Evolutionary conservation across 345 rosid species (phyloP), one percentile per base, ranked within the genome.

Genomic region (Brassica napus): DNA sequence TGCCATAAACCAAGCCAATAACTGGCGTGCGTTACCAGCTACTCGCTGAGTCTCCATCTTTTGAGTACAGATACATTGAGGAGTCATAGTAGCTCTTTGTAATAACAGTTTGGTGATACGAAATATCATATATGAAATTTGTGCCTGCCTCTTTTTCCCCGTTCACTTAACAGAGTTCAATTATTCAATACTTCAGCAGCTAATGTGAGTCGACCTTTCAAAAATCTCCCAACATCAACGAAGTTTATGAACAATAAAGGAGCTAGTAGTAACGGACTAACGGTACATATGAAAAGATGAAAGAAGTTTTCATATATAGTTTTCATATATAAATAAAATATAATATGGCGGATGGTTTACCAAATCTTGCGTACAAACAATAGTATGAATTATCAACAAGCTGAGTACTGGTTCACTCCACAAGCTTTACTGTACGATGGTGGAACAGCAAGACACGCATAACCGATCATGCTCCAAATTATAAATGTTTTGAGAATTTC

Each of bases 1-100:
- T 67, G 92, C 80, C 44, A 82, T 88, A 84, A 55, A 71, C 65
- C 83, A 85, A 77, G 94, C 89, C 35, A 84, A 91, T 78, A 83
- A 69, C 80, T 90, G 94, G 94, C 89, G 87, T 44, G 81, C 85
- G 82, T 59, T 82, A 71, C 83, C 89, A 76, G 78, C 86, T 28
- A 49, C 68, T 64, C 88, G 75, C 58, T 82, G 84, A 87, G 4
- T 55, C 39, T 54, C 8, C 15, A 15, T 37, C 6, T 8, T 34
- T 28, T 32, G 21, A 69, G 44, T n/a, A 23, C 23, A 34, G 10
- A 28, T n/a, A n/a, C 30, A 23, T 9, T 18, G 32, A 28, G 61
- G 2, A 0, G 16, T 67, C 6, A 65, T 21, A 32, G 31, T 24
- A 32, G 4, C 44, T 26, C n/a, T 47, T 67, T 26, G 9, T 30